Evolutionary conservation across 108 stramenopile species (phyloP).

Genomic region (Aurantiochytrium sp.): DNA sequence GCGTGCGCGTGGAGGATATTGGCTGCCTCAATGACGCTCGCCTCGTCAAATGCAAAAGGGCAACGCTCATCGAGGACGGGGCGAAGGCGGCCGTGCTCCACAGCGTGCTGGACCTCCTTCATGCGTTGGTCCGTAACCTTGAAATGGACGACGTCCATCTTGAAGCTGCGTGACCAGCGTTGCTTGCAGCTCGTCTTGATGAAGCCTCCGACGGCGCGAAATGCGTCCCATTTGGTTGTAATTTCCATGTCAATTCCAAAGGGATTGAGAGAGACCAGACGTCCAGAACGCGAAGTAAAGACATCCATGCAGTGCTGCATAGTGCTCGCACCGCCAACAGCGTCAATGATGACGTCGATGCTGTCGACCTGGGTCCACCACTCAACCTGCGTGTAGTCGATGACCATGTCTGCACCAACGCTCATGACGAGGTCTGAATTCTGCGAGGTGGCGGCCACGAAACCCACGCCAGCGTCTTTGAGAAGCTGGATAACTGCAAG

Average conservation of each 20-base stretch:
- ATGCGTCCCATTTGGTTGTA: not conserved
- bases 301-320: not conserved
- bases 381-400: not conserved
- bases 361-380: not conserved
- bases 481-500: not conserved
- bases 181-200: not conserved
- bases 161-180: not conserved
- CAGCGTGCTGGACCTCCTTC: not conserved
- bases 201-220: not conserved
- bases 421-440: not conserved
- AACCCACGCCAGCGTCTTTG: not conserved
- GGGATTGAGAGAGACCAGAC: not conserved
- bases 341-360: not conserved
- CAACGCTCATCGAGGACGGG: not conserved
- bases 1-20: not conserved
- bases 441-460: not conserved
- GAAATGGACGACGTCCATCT: not conserved
- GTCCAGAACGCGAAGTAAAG: not conserved
- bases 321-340: not conserved
- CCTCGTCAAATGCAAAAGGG: not conserved
- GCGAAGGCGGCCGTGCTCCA: not conserved
- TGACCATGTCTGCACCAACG: not conserved
- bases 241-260: not conserved
- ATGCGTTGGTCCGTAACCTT: not conserved
- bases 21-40: not conserved